Base-by-base conservation (phyloP, 2,329 filamentous ascomycete genomes). In the Colletotrichum shisoi region DNA sequence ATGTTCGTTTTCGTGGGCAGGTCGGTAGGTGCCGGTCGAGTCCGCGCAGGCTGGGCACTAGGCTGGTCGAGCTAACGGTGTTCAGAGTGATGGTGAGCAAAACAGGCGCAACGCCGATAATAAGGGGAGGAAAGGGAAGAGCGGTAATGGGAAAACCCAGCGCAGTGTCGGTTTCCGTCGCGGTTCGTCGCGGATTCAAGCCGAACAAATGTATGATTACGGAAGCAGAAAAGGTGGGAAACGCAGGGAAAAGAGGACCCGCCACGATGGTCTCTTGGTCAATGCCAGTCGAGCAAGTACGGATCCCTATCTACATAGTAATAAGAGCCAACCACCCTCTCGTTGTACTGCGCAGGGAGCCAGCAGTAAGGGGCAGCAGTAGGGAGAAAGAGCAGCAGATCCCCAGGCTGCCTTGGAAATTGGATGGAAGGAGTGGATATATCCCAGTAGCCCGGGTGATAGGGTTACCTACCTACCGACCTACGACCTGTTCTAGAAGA, bases 241-340 rank as follows among this genome's bases (percentile, higher is more conserved):
- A 54, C 40, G 39, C 49, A 46, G 42, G 42, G 21, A 51, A 57
- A 63, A 37, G 37, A 62, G 63, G 52, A 63, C 63, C 59, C 62
- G 62, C 54, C 51, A 54, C 49, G 60, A 62, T 48, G 58, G 44
- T 46, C 27, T 31, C 40, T 15, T 46, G 11, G 39, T 15, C 31
- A 49, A 42, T 31, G 31, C 40, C 57, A 48, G 52, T 34, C 31
- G 37, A 44, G 40, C 42, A 45, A 44, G 40, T 54, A 45, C 46
- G 13, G 4, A 6, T 21, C 12, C 2, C 4, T 46, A 24, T 21
- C 12, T 45, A n/a, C n/a, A n/a, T n/a, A n/a, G n/a, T n/a, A 54
- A 37, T 15, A 46, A 19, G 44, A 46, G 42, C 44, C 57, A 52
- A 19, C 34, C 49, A 52, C 19, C 42, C 34, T 62, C 49, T 21